A percentile compares a stretch with the other conserved stretches of the same genome.
Evolutionary conservation across 352 stramenopile genomes (phyloP).

Genomic region (Phytophthora kernoviae): DNA sequence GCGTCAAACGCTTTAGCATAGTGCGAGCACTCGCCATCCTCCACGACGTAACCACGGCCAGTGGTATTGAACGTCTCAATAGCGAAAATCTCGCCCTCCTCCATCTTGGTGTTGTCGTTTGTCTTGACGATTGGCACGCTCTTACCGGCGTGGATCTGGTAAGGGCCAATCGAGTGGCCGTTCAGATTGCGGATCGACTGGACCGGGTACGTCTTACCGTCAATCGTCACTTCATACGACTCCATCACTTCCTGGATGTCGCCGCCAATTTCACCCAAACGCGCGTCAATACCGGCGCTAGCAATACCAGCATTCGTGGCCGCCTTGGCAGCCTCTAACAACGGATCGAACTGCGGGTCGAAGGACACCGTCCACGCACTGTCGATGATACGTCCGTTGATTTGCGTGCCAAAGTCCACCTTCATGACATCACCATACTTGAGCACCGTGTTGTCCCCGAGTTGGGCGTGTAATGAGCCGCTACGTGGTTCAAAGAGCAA

Average conservation of each 20-base stretch:
- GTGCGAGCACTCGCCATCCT: slow-evolving; percentile 97
- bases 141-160: slow-evolving; percentile 97
- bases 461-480: slow-evolving; percentile 98
- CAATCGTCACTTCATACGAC: slow-evolving; percentile 96
- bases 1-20: slow-evolving; percentile 98
- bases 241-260: slow-evolving; percentile 98
- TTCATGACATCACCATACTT: slow-evolving; percentile 98
- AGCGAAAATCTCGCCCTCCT: slow-evolving; percentile 97
- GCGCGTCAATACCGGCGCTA: slow-evolving; percentile 94
- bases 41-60: slow-evolving; percentile 86
- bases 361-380: slow-evolving; percentile 97
- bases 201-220: slow-evolving; percentile 95
- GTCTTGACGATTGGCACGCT: slow-evolving; percentile 97
- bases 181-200: slow-evolving; percentile 98
- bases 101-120: slow-evolving; percentile 94
- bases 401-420: slow-evolving; percentile 97
- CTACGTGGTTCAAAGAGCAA: slow-evolving; percentile 97
- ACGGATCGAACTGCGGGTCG: slow-evolving; percentile 93
- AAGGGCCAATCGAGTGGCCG: slow-evolving; percentile 97
- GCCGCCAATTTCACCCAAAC: slow-evolving; percentile 92
- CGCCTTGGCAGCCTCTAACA: slow-evolving; percentile 92
- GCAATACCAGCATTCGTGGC: slow-evolving; percentile 95
- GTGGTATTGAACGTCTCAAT: slow-evolving; percentile 97
- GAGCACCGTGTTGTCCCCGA: slow-evolving; percentile 94
- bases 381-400: slow-evolving; percentile 98